Base-by-base conservation (phyloP, 495 filamentous ascomycete species). In the Choiromyces venosus region DNA sequence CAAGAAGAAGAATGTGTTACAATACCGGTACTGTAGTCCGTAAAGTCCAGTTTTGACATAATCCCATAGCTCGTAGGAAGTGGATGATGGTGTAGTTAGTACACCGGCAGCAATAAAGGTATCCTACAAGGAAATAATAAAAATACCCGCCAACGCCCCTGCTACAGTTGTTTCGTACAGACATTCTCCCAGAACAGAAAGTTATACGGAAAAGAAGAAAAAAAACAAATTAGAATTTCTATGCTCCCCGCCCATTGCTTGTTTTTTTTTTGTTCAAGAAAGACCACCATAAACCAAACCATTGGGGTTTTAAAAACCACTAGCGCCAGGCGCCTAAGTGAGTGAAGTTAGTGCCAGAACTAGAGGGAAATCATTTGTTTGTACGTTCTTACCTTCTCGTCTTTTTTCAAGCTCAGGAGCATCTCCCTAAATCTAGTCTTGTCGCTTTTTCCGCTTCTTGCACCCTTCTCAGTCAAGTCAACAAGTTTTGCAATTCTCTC, bases 401-500 rank as follows among this genome's bases (percentile, higher is more conserved):
- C 95, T 86, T 96, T 97, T 84, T 88, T 89, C 82, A 99, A 84
- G 78, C 90, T 93, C 77, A 94, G 82, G 81, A 99, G 84, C 81
- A 99, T 82, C 85, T 98, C 93, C 72, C 95, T 90, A 87, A 98
- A 98, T 73, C 91, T 90, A 82, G 94, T 92, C 87, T 98, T 99
- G 76, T 93, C 93, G 68, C 90, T 94, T 71, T 93, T 94, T 36
- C 87, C 89, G 36, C 90, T 92, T 80, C 89, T 90, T 65, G 88
- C 85, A 16, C 94, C 93, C 85, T 98, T 98, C 67, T 96, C 95
- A 81, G 92, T 97, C 71, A 99, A 84, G 83, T 99, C 95, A 38
- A 97, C 95, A 77, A 98, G 82, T 85, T 97, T 98, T 3, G 93
- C 91, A 82, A 99, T 98, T 71, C 96, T 89, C 84, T 98, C 95